A percentile compares a stretch with the other conserved stretches of the same genome.
These are phyloP conservation scores for Blastocystis sp. DNA, from an alignment of 352 stramenopile species.

Conservation along the genomic window DNA sequence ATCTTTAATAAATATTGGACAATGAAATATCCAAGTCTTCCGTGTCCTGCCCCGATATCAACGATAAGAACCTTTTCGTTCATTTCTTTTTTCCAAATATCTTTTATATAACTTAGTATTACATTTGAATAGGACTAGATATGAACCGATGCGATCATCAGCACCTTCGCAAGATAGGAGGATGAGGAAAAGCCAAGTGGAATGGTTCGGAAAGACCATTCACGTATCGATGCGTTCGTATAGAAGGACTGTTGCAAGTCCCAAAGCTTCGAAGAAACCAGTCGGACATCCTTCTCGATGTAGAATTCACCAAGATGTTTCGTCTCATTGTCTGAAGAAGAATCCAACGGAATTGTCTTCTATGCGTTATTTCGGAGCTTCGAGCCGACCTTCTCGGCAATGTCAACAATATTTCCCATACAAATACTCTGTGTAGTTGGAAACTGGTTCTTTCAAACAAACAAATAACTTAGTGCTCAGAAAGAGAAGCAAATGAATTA, in stretches of 20 bases:
- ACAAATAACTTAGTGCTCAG: background rate
- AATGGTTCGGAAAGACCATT: background rate
- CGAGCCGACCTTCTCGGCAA: background rate
- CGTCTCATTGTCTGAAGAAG: background rate
- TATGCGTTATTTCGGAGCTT: background rate
- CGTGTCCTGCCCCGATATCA: slow-evolving; percentile 24
- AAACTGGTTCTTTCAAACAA: background rate
- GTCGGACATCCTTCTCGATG: background rate
- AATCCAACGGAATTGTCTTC: slow-evolving; percentile 1
- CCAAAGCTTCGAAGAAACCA: background rate
- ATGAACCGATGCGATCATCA: background rate
- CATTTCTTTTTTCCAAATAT: background rate
- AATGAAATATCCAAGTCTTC: slow-evolving; percentile 53
- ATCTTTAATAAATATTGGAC: background rate
- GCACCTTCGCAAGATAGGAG: background rate
- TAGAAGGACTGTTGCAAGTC: slow-evolving; percentile 4
- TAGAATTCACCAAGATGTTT: background rate
- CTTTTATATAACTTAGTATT: slow-evolving; percentile 33
- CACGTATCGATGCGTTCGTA: background rate
- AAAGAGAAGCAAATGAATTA: slow-evolving; percentile 3
- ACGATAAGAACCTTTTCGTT: background rate
- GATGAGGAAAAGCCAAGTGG: background rate
- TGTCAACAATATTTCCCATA: slow-evolving; percentile 50
- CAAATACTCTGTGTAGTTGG: background rate
- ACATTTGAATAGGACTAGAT: slow-evolving; percentile 27